These are phyloP conservation scores for Syzygium jambos DNA, from an alignment of 345 rosid species.

Conservation along the genomic window DNA sequence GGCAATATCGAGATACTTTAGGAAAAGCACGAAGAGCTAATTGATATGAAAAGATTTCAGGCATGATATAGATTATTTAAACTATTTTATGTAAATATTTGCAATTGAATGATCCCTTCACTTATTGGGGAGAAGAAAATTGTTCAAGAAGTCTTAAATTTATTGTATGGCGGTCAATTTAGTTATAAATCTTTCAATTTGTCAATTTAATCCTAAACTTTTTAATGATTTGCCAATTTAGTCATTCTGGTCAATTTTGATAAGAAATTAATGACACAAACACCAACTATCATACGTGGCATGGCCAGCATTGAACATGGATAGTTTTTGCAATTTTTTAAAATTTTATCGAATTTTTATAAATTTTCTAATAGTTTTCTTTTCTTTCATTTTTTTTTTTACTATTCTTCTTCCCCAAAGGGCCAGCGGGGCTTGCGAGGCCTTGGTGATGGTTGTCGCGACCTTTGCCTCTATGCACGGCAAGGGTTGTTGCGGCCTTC, in stretches of 20 bases:
- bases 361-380: too few relatives aligned
- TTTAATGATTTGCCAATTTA: neutral
- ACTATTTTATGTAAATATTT: neutral
- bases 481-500: neutral
- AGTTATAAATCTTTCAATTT: neutral
- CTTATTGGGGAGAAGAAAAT: neutral
- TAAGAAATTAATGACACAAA: accelerated
- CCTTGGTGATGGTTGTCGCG: neutral
- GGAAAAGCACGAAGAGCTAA: neutral
- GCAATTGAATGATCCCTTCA: neutral
- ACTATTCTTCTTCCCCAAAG: neutral
- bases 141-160: neutral
- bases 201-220: neutral
- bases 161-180: neutral
- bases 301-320: accelerated
- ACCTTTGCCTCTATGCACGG: neutral
- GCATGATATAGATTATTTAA: neutral
- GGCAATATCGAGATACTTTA: neutral
- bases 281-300: accelerated
- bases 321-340: neutral
- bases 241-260: accelerated
- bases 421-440: neutral
- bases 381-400: neutral
- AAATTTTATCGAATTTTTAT: neutral
- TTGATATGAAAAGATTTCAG: neutral